Conservation (phyloP, 192 early-diverging fungal species). For the Rhizoclosmatium globosum region DNA sequence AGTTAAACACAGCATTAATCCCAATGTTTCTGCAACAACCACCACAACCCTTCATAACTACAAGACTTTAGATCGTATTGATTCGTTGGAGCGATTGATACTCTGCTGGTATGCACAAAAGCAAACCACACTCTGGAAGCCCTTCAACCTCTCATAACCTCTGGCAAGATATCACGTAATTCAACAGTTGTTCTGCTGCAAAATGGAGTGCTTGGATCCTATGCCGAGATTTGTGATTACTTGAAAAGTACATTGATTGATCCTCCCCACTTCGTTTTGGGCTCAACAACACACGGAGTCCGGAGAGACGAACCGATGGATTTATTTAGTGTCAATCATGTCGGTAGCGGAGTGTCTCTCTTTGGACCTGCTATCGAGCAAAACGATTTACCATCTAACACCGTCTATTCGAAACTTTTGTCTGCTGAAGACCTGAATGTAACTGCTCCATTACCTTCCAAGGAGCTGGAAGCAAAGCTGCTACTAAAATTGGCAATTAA, state of each 20-base stretch:
- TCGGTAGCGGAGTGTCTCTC: conserved; percentile 26
- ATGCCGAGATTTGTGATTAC: neutral
- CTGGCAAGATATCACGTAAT: neutral
- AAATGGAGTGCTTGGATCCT: conserved; percentile 27
- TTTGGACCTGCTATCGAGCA: conserved; percentile 20
- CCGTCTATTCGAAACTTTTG: neutral
- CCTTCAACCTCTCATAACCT: neutral
- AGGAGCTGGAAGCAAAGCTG: neutral
- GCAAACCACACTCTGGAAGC: conserved; percentile 16
- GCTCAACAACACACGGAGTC: conserved; percentile 30
- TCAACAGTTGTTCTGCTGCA: conserved; percentile 25
- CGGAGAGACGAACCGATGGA: neutral
- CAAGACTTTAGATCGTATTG: neutral
- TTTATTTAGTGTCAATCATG: conserved; percentile 21
- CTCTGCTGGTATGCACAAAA: conserved; percentile 26
- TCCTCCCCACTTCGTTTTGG: conserved; percentile 18
- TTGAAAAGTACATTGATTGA: neutral
- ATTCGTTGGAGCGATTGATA: neutral
- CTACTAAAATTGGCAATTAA: conserved; percentile 39
- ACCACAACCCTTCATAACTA: neutral
- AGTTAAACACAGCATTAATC: neutral
- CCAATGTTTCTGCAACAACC: neutral
- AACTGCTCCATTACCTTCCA: neutral
- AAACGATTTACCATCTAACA: neutral
- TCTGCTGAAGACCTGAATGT: neutral